These are phyloP conservation scores for Malassezia equina DNA, from an alignment of 1,284 basidiomycete genomes.

Conservation along the genomic window DNA sequence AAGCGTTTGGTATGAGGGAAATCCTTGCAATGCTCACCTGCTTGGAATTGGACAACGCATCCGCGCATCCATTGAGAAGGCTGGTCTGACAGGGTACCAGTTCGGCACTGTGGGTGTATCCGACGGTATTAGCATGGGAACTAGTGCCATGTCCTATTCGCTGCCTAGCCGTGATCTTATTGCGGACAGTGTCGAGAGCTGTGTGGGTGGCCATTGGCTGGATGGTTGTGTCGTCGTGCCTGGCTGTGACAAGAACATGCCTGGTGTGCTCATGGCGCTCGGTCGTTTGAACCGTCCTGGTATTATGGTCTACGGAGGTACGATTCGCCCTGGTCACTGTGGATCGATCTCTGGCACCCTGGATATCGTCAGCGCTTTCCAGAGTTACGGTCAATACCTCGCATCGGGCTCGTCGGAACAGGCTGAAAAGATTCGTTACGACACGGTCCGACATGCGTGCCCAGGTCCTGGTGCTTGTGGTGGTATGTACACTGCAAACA, in stretches of 20 bases:
- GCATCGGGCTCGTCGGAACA: slow-evolving; percentile 34
- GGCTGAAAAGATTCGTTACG: slow-evolving; percentile 42
- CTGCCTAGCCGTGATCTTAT: slow-evolving; percentile 44
- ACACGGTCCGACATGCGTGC: slow-evolving; percentile 41
- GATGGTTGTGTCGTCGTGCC: slow-evolving; percentile 44
- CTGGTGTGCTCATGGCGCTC: slow-evolving; percentile 46
- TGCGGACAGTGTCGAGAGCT: slow-evolving; percentile 44
- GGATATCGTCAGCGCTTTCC: slow-evolving; percentile 46
- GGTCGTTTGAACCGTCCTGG: slow-evolving; percentile 45
- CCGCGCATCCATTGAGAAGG: slow-evolving; percentile 33
- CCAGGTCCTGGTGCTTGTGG: slow-evolving; percentile 46
- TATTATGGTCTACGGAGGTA: slow-evolving; percentile 47
- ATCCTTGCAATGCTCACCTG: slow-evolving; percentile 47
- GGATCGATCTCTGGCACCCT: slow-evolving; percentile 27
- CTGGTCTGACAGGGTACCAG: slow-evolving; percentile 46
- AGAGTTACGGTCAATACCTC: slow-evolving; percentile 46
- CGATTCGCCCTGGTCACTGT: slow-evolving; percentile 43
- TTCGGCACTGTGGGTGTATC: slow-evolving; percentile 46
- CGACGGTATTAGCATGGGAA: slow-evolving; percentile 48
- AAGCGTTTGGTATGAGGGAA: slow-evolving; percentile 46
- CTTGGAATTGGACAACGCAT: slow-evolving; percentile 39
- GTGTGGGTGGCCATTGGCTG: slow-evolving; percentile 46
- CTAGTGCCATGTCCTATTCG: slow-evolving; percentile 45
- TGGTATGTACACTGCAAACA: slow-evolving; percentile 49
- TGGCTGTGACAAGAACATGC: slow-evolving; percentile 49